These are phyloP conservation scores for Murraya koenigii DNA, from an alignment of 345 rosid species.

Conservation along the genomic window DNA sequence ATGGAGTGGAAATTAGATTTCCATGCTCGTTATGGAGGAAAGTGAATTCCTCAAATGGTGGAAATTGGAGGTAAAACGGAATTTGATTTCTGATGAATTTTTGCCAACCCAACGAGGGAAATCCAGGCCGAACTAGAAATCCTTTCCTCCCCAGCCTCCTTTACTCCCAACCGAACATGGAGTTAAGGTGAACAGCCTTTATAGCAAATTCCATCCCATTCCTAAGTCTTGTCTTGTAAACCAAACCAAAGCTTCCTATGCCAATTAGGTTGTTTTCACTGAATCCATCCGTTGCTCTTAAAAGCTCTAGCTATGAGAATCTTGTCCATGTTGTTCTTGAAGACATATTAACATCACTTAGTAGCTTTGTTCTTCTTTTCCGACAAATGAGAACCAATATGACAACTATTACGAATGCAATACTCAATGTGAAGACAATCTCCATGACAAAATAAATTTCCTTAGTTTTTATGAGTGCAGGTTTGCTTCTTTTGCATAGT, in stretches of 20 bases:
- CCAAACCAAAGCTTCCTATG: constrained; percentile 16
- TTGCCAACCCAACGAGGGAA: too few species aligned
- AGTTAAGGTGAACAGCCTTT: constrained; percentile 12
- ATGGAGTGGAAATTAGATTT: too few species aligned
- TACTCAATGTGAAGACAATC: neutral
- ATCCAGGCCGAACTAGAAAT: too few species aligned
- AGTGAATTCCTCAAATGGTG: too few species aligned
- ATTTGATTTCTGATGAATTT: too few species aligned
- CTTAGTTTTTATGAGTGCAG: neutral
- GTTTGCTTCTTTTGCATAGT: constrained; percentile 5
- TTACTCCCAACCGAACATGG: too few species aligned
- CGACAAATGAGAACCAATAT: neutral
- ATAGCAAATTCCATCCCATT: constrained; percentile 13
- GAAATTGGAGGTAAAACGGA: too few species aligned
- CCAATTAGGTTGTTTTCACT: constrained; percentile 9
- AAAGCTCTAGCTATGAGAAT: constrained; percentile 8
- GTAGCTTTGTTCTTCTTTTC: neutral
- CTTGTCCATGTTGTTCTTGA: neutral
- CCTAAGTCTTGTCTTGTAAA: constrained; percentile 7
- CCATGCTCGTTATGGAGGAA: too few species aligned
- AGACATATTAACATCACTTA: neutral
- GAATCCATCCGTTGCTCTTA: constrained; percentile 16
- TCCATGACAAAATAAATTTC: neutral
- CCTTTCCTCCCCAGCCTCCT: too few species aligned
- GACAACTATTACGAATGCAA: neutral